Percentiles rank a stretch among this genome's conserved stretches.
Conservation (phyloP, 2,329 filamentous ascomycete genomes). For the Pezicula rhizophila region DNA sequence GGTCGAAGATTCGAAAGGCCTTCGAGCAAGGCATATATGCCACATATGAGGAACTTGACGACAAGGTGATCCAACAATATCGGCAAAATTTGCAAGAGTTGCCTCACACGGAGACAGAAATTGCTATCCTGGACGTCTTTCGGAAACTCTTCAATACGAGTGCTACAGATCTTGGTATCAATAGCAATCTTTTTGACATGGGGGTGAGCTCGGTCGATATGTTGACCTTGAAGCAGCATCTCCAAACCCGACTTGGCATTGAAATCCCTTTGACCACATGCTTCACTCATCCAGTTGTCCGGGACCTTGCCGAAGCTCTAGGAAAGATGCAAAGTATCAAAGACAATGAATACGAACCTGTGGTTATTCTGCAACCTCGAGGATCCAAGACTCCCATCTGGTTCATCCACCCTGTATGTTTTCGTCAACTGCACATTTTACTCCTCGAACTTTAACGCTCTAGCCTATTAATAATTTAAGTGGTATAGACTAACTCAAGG, state of each 20-base stretch:
- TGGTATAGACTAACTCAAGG: too few relatives aligned
- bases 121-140: conserved; percentile 15
- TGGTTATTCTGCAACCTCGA: conserved; percentile 27
- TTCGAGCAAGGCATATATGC: conserved; percentile 26
- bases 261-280: conserved; percentile 32
- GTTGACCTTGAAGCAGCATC: conserved; percentile 9
- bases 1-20: conserved; percentile 27
- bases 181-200: conserved; percentile 25
- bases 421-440: too few relatives aligned
- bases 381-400: conserved; percentile 33
- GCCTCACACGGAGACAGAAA: conserved; percentile 17
- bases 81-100: conserved; percentile 11
- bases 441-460: too few relatives aligned
- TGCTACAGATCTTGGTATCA: conserved; percentile 10
- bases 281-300: conserved; percentile 28
- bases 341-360: conserved; percentile 26
- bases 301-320: conserved; percentile 23
- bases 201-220: conserved; percentile 24
- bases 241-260: conserved; percentile 17
- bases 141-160: conserved; percentile 11
- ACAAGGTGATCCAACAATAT: conserved; percentile 10
- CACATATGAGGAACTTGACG: conserved; percentile 8
- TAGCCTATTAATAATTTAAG: too few relatives aligned
- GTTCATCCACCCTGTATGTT: conserved; percentile 30
- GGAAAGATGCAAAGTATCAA: conserved; percentile 17